Base-by-base conservation (phyloP, 192 early-diverging fungal genomes). In the Coemansia sp. region DNA sequence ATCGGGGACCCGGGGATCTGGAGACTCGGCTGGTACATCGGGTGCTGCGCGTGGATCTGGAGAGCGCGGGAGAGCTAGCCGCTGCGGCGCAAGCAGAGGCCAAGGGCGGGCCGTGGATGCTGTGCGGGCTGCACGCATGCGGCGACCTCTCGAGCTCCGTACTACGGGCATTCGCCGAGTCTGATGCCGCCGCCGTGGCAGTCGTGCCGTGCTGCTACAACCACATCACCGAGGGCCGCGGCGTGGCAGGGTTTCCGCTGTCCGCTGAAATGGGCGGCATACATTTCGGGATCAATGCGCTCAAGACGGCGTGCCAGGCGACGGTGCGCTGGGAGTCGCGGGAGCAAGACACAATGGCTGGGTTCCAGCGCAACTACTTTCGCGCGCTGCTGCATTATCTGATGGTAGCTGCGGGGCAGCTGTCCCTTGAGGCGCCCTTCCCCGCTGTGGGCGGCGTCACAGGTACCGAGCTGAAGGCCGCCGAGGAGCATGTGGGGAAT, bases 201-300 rank as follows among this genome's bases (percentile, higher is more conserved):
- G 82, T 85, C 46, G 91, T 93, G 11, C 89, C 91, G 10, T 94
- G 94, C 84, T 96, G 94, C 76, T 95, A 96, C 71, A 92, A 96
- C 76, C 84, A 81, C 65, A 77, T 96, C 15, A 83, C 91, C 0
- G 91, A 93, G 62, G 54, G 45, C 6, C 31, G 20, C 1, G 49
- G 22, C 8, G 39, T 10, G 14, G 62, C 64, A 7, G 74, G 77
- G 41, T 75, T 85, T 40, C 63, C 80, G n/a, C 42, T 65, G 38
- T 76, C 60, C 10, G 43, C 24, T 1, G 67, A 17, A 12, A 58
- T 68, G 37, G 32, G 11, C 4, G 71, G 66, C 40, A 64, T 77
- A 10, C 46, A 66, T 14, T 57, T 94, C 1, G 90, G 92, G 0
- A 78, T 79, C 7, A 87, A 88, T 29, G 86, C 87, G 2, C 84